Percentiles rank a stretch among this genome's conserved stretches.
Evolutionary conservation across 371 early-diverging fungal species (phyloP).

Genomic region (Mortierella sp.): DNA sequence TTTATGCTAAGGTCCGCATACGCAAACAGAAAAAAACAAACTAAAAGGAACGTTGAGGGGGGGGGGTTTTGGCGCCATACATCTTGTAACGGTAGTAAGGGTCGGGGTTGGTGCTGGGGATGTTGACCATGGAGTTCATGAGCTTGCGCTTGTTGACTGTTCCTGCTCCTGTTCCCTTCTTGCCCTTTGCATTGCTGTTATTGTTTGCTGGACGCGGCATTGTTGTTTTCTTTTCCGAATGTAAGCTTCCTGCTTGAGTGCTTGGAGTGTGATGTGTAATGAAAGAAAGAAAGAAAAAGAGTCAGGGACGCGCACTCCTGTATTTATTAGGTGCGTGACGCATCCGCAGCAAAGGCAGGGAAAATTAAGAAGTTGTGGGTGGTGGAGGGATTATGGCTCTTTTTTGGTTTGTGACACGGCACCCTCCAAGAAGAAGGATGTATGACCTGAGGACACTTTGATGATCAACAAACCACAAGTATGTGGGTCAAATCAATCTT

Average conservation of each 20-base stretch:
- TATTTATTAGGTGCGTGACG: neutral
- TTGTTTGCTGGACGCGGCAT: constrained; percentile 33
- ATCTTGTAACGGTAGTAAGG: constrained; percentile 59
- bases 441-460: no score
- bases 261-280: neutral
- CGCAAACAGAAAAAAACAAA: neutral
- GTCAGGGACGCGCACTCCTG: no score
- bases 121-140: constrained; percentile 60
- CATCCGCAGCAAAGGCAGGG: constrained; percentile 5
- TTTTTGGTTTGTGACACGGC: no score
- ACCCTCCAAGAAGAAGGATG: no score
- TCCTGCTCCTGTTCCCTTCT: constrained; percentile 30
- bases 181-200: constrained; percentile 28
- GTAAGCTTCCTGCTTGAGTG: neutral
- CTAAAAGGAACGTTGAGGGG: no score
- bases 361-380: no score
- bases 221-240: neutral
- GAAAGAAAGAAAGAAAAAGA: neutral
- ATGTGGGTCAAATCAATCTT: no score
- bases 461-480: no score
- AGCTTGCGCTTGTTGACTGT: constrained; percentile 47
- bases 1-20: no score
- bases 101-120: constrained; percentile 58
- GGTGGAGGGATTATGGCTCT: no score
- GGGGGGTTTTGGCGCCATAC: constrained; percentile 19